These are phyloP conservation scores for Penicillium canariense DNA, from an alignment of 495 filamentous ascomycete species.

Conservation along the genomic window DNA sequence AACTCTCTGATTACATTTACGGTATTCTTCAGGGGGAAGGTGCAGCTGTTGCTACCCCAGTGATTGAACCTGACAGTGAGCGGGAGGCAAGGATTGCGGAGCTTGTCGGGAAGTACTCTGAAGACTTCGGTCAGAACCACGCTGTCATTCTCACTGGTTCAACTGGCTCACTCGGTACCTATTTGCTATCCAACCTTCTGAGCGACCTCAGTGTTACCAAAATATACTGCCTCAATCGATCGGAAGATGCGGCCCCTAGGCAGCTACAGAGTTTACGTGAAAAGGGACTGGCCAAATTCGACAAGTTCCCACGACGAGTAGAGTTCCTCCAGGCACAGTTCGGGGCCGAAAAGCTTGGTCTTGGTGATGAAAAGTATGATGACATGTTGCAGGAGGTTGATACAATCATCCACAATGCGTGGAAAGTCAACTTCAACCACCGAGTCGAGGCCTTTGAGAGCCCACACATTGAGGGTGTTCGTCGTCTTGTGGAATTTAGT, in stretches of 20 bases:
- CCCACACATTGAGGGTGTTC: slow-evolving; percentile 51
- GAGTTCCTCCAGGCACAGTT: slow-evolving; percentile 39
- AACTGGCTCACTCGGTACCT: slow-evolving; percentile 55
- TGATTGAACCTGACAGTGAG: slow-evolving; percentile 5
- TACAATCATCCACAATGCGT: slow-evolving; percentile 58
- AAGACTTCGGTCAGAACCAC: slow-evolving; percentile 10
- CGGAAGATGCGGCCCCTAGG: slow-evolving; percentile 16
- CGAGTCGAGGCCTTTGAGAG: slow-evolving; percentile 48
- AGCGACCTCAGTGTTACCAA: slow-evolving; percentile 38
- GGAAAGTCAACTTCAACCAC: slow-evolving; percentile 62
- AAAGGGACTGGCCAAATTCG: slow-evolving; percentile 9
- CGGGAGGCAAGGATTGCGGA: slow-evolving; percentile 6
- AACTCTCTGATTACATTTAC: slow-evolving; percentile 10
- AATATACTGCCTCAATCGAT: slow-evolving; percentile 55
- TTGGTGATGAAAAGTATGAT: slow-evolving; percentile 12
- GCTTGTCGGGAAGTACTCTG: slow-evolving; percentile 11
- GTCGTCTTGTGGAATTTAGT: slow-evolving; percentile 51
- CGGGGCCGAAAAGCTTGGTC: slow-evolving; percentile 4
- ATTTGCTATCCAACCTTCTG: slow-evolving; percentile 49
- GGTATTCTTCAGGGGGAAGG: slow-evolving; percentile 11
- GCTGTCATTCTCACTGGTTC: slow-evolving; percentile 51
- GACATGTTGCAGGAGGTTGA: no score
- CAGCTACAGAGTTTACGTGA: slow-evolving; percentile 17
- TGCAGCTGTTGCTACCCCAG: not conserved
- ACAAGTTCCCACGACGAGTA: slow-evolving; percentile 17